These are phyloP conservation scores for Pleurotus salmoneostramineus DNA, from an alignment of 768 basidiomycete genomes.

Conservation along the genomic window DNA sequence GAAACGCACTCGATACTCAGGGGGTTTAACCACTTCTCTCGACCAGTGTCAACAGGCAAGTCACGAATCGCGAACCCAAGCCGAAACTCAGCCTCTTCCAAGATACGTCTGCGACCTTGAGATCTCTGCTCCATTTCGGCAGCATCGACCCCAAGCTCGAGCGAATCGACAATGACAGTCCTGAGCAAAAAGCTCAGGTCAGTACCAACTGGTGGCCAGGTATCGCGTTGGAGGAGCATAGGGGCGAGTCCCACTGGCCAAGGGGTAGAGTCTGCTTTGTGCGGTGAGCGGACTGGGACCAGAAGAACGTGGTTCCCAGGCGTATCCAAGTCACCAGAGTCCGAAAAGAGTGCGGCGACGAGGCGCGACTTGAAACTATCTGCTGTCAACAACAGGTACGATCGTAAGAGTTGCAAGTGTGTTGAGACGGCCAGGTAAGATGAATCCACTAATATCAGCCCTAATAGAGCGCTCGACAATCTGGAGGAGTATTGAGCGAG, in stretches of 20 bases:
- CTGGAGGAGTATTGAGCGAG: constrained; percentile 58
- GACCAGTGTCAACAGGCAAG: constrained; percentile 56
- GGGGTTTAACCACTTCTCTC: constrained; percentile 80
- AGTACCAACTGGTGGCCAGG: constrained; percentile 85
- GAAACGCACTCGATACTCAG: constrained; percentile 49
- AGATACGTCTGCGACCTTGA: constrained; percentile 23
- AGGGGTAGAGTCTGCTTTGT: constrained; percentile 19
- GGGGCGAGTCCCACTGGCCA: constrained; percentile 76
- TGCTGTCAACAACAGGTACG: constrained; percentile 71
- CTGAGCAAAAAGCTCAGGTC: constrained; percentile 82
- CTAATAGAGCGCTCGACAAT: constrained; percentile 65
- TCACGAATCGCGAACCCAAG: constrained; percentile 85
- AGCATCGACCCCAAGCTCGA: constrained; percentile 31
- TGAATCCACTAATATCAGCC: constrained; percentile 58
- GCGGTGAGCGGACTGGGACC: not conserved
- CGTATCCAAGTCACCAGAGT: constrained; percentile 49
- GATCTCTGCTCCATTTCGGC: not conserved
- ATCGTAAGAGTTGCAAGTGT: constrained; percentile 67
- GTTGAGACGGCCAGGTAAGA: constrained; percentile 65
- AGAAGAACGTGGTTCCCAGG: constrained; percentile 11
- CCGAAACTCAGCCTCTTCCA: constrained; percentile 67
- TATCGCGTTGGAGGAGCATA: constrained; percentile 64
- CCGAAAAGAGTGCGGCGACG: constrained; percentile 71
- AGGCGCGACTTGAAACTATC: constrained; percentile 73
- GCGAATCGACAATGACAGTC: constrained; percentile 81